phyloP scores from a whole-genome alignment of 805 yeast genomes.

The Candida insectorum region DNA sequence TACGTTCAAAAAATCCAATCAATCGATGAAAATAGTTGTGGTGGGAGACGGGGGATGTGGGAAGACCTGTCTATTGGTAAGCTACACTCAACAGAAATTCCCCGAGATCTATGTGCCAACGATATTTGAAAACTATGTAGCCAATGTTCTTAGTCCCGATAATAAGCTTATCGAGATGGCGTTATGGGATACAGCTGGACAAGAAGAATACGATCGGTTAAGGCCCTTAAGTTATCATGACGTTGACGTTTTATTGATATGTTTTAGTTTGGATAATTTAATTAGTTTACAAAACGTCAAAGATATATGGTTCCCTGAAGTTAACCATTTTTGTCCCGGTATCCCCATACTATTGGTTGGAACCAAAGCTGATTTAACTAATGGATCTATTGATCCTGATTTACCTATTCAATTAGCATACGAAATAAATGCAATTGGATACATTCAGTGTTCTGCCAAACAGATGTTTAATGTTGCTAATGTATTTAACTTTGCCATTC shows the following conservation, averaged over 20 bases:
- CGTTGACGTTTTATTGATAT: conserved; percentile 68
- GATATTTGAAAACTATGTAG: conserved; percentile 74
- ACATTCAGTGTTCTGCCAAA: conserved; percentile 78
- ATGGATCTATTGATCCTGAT: conserved; percentile 36
- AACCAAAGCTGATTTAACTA: conserved; percentile 63
- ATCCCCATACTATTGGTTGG: conserved; percentile 81
- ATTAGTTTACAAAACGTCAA: conserved; percentile 66
- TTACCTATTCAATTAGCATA: conserved; percentile 52
- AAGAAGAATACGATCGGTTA: conserved; percentile 78
- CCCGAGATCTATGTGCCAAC: conserved; percentile 79
- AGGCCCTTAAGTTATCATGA: conserved; percentile 80
- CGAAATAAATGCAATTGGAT: conserved; percentile 65
- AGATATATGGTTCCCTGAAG: conserved; percentile 88
- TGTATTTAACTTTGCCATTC: conserved; percentile 63
- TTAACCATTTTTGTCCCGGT: conserved; percentile 75
- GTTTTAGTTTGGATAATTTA: conserved; percentile 66
- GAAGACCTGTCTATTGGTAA: conserved; percentile 71
- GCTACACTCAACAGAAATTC: conserved; percentile 67
- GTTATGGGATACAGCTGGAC: conserved; percentile 90
- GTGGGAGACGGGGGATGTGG: conserved; percentile 93
- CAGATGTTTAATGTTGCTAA: conserved; percentile 60
- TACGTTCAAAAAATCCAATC: conserved; percentile 18
- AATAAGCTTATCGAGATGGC: conserved; percentile 78
- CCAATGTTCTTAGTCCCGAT: conserved; percentile 61
- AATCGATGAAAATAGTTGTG: conserved; percentile 59